Conservation (phyloP, 805 yeast genomes). For the Hanseniaspora occidentalis region DNA sequence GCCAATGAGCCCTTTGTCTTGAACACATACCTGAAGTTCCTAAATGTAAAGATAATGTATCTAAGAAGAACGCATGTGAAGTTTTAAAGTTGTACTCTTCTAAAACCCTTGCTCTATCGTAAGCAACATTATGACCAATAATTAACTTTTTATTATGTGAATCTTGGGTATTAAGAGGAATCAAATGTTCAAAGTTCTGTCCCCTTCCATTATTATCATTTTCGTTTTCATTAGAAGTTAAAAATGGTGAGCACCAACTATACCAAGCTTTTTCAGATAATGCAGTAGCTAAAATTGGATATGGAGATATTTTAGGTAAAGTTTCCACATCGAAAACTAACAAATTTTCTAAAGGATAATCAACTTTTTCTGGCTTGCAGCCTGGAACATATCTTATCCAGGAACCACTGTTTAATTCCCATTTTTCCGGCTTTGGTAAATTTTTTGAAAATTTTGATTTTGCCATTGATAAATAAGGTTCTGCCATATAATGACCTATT, state of each 20-base stretch:
- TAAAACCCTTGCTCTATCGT: slow-evolving; percentile 72
- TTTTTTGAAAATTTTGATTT: slow-evolving; percentile 32
- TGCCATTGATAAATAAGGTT: slow-evolving; percentile 43
- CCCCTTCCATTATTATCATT: slow-evolving; percentile 1
- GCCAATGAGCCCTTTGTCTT: slow-evolving; percentile 69
- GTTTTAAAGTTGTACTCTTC: slow-evolving; percentile 69
- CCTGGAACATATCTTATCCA: slow-evolving; percentile 68
- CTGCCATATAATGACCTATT: slow-evolving; percentile 46
- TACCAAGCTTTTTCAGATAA: slow-evolving; percentile 75
- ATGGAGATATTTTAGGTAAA: slow-evolving; percentile 59
- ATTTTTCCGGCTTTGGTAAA: slow-evolving; percentile 33
- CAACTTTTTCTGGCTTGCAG: slow-evolving; percentile 40
- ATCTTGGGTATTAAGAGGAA: slow-evolving; percentile 53
- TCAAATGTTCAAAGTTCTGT: slow-evolving; percentile 43
- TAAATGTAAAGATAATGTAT: slow-evolving; percentile 86
- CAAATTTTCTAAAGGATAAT: slow-evolving; percentile 56
- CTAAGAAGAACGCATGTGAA: slow-evolving; percentile 69
- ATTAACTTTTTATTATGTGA: slow-evolving; percentile 38
- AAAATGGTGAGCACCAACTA: slow-evolving; percentile 84
- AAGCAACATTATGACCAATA: slow-evolving; percentile 84
- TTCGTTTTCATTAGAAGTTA: slow-evolving; percentile 36
- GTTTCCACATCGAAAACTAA: slow-evolving; percentile 87
- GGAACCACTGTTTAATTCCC: slow-evolving; percentile 50
- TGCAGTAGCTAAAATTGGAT: slow-evolving; percentile 74
- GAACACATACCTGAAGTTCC: slow-evolving; percentile 90